phyloP scores from a whole-genome alignment of 1,284 basidiomycete species.

The Leccinum laetum region DNA sequence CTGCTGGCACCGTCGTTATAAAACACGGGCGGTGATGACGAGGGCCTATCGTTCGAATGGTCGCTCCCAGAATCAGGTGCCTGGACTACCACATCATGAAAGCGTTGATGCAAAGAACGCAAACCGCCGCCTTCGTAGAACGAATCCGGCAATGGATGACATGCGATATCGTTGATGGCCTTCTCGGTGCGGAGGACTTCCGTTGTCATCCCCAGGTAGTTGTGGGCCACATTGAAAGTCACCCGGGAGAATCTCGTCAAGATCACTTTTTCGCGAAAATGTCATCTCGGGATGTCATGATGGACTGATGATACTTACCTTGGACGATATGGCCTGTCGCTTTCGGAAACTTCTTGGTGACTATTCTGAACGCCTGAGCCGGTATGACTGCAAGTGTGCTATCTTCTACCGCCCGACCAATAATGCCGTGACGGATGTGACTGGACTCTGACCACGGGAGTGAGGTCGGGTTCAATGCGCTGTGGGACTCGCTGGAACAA shows the following conservation, averaged over 20 bases:
- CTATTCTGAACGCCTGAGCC: constrained; percentile 91
- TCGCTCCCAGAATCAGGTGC: constrained; percentile 52
- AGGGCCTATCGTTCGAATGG: constrained; percentile 47
- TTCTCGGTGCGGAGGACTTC: constrained; percentile 97
- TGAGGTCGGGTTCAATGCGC: constrained; percentile 18
- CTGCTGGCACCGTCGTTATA: constrained; percentile 9
- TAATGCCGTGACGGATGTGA: constrained; percentile 58
- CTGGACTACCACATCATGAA: constrained; percentile 54
- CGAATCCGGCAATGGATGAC: constrained; percentile 86
- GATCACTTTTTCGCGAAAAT: constrained; percentile 62
- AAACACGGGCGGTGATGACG: constrained; percentile 9
- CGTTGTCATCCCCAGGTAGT: constrained; percentile 92
- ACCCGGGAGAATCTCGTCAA: constrained; percentile 96
- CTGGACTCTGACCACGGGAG: constrained; percentile 28
- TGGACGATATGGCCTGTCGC: constrained; percentile 98
- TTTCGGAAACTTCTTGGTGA: constrained; percentile 96
- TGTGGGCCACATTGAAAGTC: constrained; percentile 95
- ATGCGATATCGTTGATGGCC: constrained; percentile 95
- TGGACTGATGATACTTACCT: constrained; percentile 43
- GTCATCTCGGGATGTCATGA: background rate
- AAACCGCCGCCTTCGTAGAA: constrained; percentile 97
- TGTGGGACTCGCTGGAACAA: constrained; percentile 19
- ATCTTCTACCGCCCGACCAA: constrained; percentile 92
- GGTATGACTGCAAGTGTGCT: constrained; percentile 99
- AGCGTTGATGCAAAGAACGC: constrained; percentile 85